phyloP scores from a whole-genome alignment of 352 stramenopile genomes.

The Pythium sukuiense region DNA sequence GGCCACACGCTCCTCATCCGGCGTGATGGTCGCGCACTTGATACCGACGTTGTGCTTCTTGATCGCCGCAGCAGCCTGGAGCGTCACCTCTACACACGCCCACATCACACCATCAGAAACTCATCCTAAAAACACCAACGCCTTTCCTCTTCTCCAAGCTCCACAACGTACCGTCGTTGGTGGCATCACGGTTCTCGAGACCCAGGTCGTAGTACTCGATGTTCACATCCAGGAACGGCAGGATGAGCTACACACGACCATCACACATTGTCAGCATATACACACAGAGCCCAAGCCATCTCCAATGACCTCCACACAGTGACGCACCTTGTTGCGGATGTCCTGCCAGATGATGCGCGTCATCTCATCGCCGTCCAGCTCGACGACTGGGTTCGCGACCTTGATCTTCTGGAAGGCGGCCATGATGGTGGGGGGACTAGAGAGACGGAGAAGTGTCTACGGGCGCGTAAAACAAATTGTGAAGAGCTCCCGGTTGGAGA shows the following conservation, averaged over 20 bases:
- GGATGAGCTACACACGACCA: conserved; percentile 55
- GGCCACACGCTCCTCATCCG: conserved; percentile 77
- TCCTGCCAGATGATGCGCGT: conserved; percentile 75
- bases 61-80: conserved; percentile 79
- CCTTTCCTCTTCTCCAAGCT: neutral
- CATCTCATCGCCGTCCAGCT: conserved; percentile 89
- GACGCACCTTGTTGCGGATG: conserved; percentile 51
- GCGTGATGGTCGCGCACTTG: conserved; percentile 90
- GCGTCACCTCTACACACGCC: conserved; percentile 52
- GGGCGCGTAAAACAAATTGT: conserved; percentile 11
- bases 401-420: conserved; percentile 60
- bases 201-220: conserved; percentile 88
- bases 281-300: neutral
- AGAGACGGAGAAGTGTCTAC: neutral
- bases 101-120: neutral
- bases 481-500: neutral
- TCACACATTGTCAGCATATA: conserved; percentile 4
- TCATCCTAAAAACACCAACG: too few species aligned
- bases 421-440: neutral
- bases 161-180: conserved; percentile 55
- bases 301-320: neutral
- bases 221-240: conserved; percentile 81
- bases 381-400: conserved; percentile 79
- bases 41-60: conserved; percentile 80
- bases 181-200: conserved; percentile 77